phyloP scores from a whole-genome alignment of 169 alveolate species.

The Plasmodium relictum region DNA sequence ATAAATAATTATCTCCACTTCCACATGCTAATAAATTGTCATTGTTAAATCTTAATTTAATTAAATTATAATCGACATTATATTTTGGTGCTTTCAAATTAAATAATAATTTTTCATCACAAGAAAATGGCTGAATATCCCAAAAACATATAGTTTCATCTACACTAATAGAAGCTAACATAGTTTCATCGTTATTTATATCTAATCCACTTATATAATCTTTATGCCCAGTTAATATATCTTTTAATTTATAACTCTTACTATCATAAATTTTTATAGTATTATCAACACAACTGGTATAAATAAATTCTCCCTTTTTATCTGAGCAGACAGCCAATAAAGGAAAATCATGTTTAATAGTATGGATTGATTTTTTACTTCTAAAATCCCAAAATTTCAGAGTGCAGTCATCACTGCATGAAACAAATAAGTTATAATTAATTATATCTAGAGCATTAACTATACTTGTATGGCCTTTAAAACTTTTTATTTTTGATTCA shows the following conservation, averaged over 20 bases:
- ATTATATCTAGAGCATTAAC: conserved; percentile 40
- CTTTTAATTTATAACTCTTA: conserved; percentile 76
- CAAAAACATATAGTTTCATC: conserved; percentile 87
- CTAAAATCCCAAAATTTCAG: conserved; percentile 90
- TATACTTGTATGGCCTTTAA: conserved; percentile 76
- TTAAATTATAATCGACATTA: conserved; percentile 86
- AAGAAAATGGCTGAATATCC: conserved; percentile 87
- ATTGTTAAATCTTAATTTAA: conserved; percentile 84
- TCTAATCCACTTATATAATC: conserved; percentile 88
- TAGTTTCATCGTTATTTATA: conserved; percentile 84
- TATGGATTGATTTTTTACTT: conserved; percentile 77
- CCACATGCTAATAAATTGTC: conserved; percentile 84
- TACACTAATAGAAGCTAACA: conserved; percentile 85
- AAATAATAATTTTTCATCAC: conserved; percentile 32
- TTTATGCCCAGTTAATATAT: conserved; percentile 83
- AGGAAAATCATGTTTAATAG: conserved; percentile 84
- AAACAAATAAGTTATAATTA: conserved; percentile 80
- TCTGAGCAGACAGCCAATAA: conserved; percentile 87
- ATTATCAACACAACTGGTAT: conserved; percentile 88
- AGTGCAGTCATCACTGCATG: conserved; percentile 90
- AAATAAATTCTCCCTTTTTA: conserved; percentile 82
- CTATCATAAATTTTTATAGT: conserved; percentile 84
- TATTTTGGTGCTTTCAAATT: conserved; percentile 72
- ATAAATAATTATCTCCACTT: conserved; percentile 86
- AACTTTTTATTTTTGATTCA: conserved; percentile 81